Evolutionary conservation across 2,329 filamentous ascomycete species (phyloP), one percentile per base, ranked within the genome.

Genomic region (Pseudopyrenochaeta lycopersici): DNA sequence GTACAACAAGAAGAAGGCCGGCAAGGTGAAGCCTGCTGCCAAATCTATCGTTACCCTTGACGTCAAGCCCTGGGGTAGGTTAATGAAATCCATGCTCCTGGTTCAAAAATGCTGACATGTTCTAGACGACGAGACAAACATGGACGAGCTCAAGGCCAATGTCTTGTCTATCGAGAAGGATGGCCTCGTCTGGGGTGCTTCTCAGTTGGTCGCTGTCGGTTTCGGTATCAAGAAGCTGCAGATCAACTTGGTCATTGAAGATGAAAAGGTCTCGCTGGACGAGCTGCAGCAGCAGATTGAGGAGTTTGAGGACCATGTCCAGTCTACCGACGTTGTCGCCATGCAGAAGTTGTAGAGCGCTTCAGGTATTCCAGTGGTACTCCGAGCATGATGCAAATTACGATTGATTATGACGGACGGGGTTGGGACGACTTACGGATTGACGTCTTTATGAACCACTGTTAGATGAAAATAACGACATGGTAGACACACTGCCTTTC

Each of bases 211-310:
- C 46, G 79, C 93, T 66, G 89, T 99, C 72, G 94, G 93, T 74
- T 99, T 91, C 85, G 95, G 95, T 85, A 96, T 99, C 85, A 95
- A 91, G 86, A 98, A 98, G 88, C 88, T 99, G 63, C 94, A 98
- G 87, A 96, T 99, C 85, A 98, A 91, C 89, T 81, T 98, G 69
- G 92, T 98, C 71, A 84, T 98, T 64, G 95, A 98, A 85, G 95
- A 99, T 78, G 94, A 98, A 67, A 97, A 97, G 87, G 80, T 99
- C 76, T 93, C 91, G 66, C 78, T 91, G 64, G 86, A 89, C 69
- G 94, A 97, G 61, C 88, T 99, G 68, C 87, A 97, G 85, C 88
- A 91, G 77, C 74, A 90, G 83, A 96, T 98, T 72, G 85, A 87
- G 75, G 91, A 86, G 67, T 86, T 93, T 72, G 95, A 98, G 84